phyloP scores from a whole-genome alignment of 306 rosid genomes.

The Pterocarpus macrocarpus region DNA sequence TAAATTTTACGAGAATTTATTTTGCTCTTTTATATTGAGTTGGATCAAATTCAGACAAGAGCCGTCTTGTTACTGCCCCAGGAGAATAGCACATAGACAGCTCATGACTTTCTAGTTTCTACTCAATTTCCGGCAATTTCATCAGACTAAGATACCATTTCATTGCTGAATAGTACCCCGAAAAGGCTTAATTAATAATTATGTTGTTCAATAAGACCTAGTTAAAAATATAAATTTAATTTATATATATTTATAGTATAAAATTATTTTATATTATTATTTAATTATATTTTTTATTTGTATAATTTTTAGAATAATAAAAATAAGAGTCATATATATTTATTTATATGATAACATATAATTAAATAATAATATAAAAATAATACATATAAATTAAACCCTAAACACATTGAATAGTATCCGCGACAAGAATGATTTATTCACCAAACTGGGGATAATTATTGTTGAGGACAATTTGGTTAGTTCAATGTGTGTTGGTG shows the following conservation, averaged over 20 bases:
- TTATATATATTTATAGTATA: neutral
- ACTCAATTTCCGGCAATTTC: neutral
- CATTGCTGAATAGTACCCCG: neutral
- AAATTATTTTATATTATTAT: neutral
- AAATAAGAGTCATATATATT: no score
- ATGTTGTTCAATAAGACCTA: neutral
- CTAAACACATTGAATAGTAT: no score
- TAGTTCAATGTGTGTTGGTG: neutral
- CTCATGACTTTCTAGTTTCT: neutral
- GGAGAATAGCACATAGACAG: neutral
- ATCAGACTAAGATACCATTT: neutral
- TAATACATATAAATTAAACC: no score
- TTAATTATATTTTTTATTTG: neutral
- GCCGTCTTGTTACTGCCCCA: neutral
- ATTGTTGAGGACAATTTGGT: neutral
- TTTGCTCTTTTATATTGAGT: neutral
- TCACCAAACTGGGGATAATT: neutral
- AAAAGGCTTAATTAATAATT: neutral
- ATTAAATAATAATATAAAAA: no score
- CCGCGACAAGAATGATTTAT: neutral
- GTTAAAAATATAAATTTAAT: neutral
- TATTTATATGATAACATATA: no score
- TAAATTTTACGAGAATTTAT: neutral
- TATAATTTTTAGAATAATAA: no score
- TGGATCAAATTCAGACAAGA: constrained; percentile 1